Base-by-base conservation (phyloP, 2,329 filamentous ascomycete species). In the Chrysosphaeria jannelii region DNA sequence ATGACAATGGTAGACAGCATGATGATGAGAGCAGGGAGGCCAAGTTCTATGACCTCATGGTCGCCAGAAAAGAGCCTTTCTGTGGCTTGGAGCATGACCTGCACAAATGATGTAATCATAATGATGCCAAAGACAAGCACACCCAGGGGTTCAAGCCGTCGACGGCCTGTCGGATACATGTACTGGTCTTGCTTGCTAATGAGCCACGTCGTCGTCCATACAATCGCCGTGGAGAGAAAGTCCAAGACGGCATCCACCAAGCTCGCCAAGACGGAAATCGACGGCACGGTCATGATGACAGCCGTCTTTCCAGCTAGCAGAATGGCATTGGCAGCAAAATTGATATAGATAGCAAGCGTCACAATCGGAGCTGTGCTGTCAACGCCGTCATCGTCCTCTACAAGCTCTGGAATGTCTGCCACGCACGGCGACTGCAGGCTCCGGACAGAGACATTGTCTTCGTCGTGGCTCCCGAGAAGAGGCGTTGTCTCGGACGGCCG, bases 291-390 rank as follows among this genome's bases (percentile, higher is more conserved):
- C 16, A 75, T 38, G 19, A 79, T 65, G 24, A 85, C 75, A 19
- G 59, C 55, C 23, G 78, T 58, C 41, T 90, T 89, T 29, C 74
- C 61, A 5, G 57, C 55, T 3, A 89, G 54, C 2, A 89, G 52
- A 20, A 74, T 47, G 3, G 62, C 50, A 38, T 90, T 90, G 28
- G 76, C 78, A 12, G 57, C 45, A 23, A 88, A 57, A 39, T 88
- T 90, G 41, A 88, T 47, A 41, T 78, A 81, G 35, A 93, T 85
- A 20, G 81, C 79, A 11, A 85, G 38, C n/a, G 65, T 69, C 23
- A 91, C 76, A 23, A 89, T 60, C 10, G 57, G 62, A 28, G 68
- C 66, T 22, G 64, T 54, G 30, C 66, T 74, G 36, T 78, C 69
- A 3, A 78, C 34, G 12, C 58, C 56, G 27, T 67, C 68, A 31